Evolutionary conservation across 164 flowering plant species (phyloP).

Genomic region (Platanus orientalis): DNA sequence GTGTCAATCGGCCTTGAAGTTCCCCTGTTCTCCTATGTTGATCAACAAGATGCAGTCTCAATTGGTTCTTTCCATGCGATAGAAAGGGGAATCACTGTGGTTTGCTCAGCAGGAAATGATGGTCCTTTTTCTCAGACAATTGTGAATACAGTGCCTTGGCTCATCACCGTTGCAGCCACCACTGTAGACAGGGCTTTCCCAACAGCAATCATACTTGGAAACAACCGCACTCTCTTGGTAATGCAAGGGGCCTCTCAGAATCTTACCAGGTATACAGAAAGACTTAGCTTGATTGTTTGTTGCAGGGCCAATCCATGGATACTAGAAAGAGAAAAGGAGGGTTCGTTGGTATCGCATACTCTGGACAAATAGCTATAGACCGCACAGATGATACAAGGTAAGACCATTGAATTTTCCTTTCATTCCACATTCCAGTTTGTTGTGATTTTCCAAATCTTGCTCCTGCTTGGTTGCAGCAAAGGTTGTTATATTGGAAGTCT

Average conservation of each 20-base stretch:
- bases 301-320: conserved; percentile 22
- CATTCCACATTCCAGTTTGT: neutral
- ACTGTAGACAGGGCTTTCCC: too few species aligned
- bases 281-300: neutral
- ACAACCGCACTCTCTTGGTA: conserved; percentile 15
- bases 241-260: neutral
- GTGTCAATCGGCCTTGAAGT: conserved; percentile 18
- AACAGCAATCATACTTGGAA: too few species aligned
- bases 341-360: conserved; percentile 12
- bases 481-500: conserved; percentile 14
- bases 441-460: neutral
- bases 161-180: too few species aligned
- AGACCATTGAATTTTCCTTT: neutral
- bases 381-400: conserved; percentile 11
- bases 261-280: neutral
- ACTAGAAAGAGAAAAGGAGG: conserved; percentile 5
- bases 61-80: too few species aligned
- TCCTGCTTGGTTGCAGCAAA: conserved; percentile 8
- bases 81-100: too few species aligned
- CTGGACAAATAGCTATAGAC: too few species aligned
- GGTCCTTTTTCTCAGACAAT: conserved; percentile 24
- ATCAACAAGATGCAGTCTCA: conserved; percentile 11
- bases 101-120: conserved; percentile 20
- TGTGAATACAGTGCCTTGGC: conserved; percentile 24
- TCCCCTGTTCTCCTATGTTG: conserved; percentile 13